phyloP scores from a whole-genome alignment of 176 grass and related monocot genomes.

The Musa schizocarpa region DNA sequence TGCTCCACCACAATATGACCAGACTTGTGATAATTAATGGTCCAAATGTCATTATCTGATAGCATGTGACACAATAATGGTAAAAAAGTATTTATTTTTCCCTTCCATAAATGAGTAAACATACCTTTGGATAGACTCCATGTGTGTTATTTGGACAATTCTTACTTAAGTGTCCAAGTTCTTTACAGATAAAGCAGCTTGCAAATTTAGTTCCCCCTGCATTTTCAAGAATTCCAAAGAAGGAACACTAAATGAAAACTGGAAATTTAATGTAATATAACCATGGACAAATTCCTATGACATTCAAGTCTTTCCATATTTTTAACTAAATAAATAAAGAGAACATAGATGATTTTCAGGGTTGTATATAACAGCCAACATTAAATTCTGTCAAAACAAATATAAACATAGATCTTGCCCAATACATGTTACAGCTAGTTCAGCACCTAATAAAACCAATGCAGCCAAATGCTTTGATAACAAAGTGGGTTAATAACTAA shows the following conservation, averaged over 20 bases:
- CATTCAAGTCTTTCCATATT: too few relatives aligned
- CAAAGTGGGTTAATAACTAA: not conserved
- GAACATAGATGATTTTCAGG: too few relatives aligned
- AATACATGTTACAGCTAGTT: not conserved
- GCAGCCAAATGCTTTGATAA: not conserved
- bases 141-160: conserved; percentile 74
- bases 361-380: too few relatives aligned
- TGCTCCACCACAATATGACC: too few relatives aligned
- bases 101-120: not conserved
- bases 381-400: too few relatives aligned
- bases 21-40: too few relatives aligned
- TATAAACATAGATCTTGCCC: too few relatives aligned
- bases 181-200: conserved; percentile 80
- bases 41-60: too few relatives aligned
- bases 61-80: too few relatives aligned
- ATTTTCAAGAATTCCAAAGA: conserved; percentile 9
- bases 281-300: not conserved
- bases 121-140: conserved; percentile 95
- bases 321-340: too few relatives aligned
- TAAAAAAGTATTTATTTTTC: not conserved
- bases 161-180: conserved; percentile 78
- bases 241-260: not conserved
- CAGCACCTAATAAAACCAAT: not conserved
- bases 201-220: conserved; percentile 82
- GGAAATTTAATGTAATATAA: not conserved